Conservation (phyloP, 495 filamentous ascomycete genomes). For the Parathielavia hyrcaniae region DNA sequence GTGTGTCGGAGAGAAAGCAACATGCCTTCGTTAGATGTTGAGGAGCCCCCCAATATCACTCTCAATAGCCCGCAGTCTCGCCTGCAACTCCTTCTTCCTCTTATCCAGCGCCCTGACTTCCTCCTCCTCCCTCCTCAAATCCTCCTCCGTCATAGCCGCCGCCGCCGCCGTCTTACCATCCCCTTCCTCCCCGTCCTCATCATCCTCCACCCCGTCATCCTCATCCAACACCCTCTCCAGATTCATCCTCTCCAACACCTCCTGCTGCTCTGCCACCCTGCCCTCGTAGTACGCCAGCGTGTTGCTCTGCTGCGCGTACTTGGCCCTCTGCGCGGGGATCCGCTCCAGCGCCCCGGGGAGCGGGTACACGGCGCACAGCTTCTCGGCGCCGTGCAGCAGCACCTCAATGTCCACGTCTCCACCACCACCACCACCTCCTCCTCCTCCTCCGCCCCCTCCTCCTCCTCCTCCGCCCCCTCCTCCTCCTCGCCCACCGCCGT, state of each 20-base stretch:
- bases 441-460: background rate
- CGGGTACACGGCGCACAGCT: conserved; percentile 81
- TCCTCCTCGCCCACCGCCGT: conserved; percentile 13
- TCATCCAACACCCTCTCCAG: conserved; percentile 42
- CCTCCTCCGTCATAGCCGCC: conserved; percentile 61
- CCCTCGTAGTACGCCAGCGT: conserved; percentile 75
- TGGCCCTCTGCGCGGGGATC: conserved; percentile 63
- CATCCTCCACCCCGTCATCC: conserved; percentile 40
- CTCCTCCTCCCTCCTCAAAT: conserved; percentile 68
- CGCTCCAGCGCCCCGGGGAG: conserved; percentile 75
- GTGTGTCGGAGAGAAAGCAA: background rate
- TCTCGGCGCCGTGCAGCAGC: conserved; percentile 81
- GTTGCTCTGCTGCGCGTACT: conserved; percentile 63
- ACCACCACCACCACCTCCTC: conserved; percentile 21
- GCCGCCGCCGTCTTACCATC: conserved; percentile 28
- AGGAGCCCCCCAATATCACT: conserved; percentile 65
- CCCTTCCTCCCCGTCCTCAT: conserved; percentile 37
- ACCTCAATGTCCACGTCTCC: conserved; percentile 83
- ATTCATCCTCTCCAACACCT: conserved; percentile 69
- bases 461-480: background rate
- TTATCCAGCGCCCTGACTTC: conserved; percentile 70
- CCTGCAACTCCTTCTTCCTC: conserved; percentile 71
- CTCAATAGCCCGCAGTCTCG: conserved; percentile 71
- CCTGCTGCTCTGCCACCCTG: conserved; percentile 69
- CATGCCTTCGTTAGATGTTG: conserved; percentile 28